These are phyloP conservation scores for Ulota crispa DNA, from an alignment of 225 moss, liverwort and hornwort species.

Conservation along the genomic window DNA sequence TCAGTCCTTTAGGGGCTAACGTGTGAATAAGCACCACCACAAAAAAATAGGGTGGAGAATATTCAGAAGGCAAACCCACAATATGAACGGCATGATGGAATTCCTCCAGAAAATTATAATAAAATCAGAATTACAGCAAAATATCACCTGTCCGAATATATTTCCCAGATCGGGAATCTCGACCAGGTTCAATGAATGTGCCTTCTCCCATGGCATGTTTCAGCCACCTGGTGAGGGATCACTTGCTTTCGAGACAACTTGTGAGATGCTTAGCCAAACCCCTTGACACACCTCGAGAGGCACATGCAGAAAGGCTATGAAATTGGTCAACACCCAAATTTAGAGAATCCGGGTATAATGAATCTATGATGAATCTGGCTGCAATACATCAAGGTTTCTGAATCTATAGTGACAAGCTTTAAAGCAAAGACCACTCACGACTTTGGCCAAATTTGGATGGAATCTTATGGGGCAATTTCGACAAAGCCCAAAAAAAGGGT, in stretches of 20 bases:
- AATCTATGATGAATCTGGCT: background rate
- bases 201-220: background rate
- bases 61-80: background rate
- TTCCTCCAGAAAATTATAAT: background rate
- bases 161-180: accelerated
- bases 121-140: background rate
- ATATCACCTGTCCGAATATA: background rate
- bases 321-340: background rate
- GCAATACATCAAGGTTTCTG: background rate
- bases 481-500: too few relatives aligned
- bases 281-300: background rate
- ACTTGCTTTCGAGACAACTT: background rate
- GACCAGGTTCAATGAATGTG: constrained; percentile 4
- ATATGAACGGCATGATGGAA: background rate
- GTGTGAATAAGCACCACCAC: too few relatives aligned
- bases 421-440: accelerated
- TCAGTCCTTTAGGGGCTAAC: too few relatives aligned
- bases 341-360: background rate
- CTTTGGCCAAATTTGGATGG: background rate
- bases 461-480: background rate
- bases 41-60: background rate
- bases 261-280: too few relatives aligned
- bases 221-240: background rate
- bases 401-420: background rate
- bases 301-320: background rate